These are phyloP conservation scores for Penicillium freii DNA, from an alignment of 2,329 filamentous ascomycete genomes.

Conservation along the genomic window DNA sequence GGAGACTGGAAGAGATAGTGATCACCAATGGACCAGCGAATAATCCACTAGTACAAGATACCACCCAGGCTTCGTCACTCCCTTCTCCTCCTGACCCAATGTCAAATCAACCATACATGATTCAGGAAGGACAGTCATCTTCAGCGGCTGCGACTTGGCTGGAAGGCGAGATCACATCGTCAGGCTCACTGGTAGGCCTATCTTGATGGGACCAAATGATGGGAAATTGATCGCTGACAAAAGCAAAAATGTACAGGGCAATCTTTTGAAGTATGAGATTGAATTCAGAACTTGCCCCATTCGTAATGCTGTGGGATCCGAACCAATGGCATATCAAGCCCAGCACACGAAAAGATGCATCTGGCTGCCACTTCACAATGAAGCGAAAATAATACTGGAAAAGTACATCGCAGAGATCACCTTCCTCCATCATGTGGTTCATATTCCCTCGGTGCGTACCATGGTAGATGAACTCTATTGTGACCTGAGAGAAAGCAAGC, in stretches of 20 bases:
- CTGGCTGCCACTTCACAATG: conserved; percentile 37
- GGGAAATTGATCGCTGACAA: neutral
- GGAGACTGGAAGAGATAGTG: conserved; percentile 19
- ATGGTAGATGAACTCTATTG: conserved; percentile 32
- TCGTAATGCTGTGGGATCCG: neutral
- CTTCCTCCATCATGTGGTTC: conserved; percentile 38
- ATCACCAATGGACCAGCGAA: conserved; percentile 3
- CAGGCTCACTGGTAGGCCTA: conserved; percentile 10
- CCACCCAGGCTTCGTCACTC: neutral
- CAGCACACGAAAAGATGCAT: conserved; percentile 20
- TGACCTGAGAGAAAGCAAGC: conserved; percentile 18
- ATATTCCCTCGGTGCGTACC: conserved; percentile 28
- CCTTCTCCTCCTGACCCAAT: neutral
- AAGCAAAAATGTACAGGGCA: neutral
- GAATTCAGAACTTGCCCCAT: conserved; percentile 18
- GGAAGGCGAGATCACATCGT: conserved; percentile 16
- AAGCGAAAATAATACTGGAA: conserved; percentile 33
- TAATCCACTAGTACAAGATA: neutral
- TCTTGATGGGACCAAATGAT: neutral
- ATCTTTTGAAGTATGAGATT: conserved; percentile 5
- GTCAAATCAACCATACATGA: neutral
- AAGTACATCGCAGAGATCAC: conserved; percentile 35
- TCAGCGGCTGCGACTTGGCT: conserved; percentile 14
- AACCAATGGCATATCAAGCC: neutral
- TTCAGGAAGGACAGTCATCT: neutral